These are phyloP conservation scores for Tuber umbilicatum DNA, from an alignment of 495 filamentous ascomycete genomes.

Conservation along the genomic window DNA sequence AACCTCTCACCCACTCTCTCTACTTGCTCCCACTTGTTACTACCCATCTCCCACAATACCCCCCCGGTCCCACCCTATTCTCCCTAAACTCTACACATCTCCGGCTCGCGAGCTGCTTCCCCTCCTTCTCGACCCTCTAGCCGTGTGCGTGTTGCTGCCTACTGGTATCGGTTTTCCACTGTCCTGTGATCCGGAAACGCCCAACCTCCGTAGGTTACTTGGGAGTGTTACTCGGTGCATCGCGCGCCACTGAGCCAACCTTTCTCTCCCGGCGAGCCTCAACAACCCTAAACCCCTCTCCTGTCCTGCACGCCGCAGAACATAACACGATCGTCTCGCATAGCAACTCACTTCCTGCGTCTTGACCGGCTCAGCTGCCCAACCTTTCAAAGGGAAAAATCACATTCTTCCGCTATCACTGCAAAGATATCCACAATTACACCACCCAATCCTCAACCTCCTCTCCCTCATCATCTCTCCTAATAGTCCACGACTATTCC, in stretches of 20 bases:
- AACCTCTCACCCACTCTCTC: constrained; percentile 10
- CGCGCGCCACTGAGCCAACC: constrained; percentile 34
- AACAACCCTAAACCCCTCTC: constrained; percentile 40
- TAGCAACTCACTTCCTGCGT: not conserved
- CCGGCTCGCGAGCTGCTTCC: constrained; percentile 16
- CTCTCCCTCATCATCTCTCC: not conserved
- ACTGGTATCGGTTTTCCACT: constrained; percentile 15
- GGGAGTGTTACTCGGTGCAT: constrained; percentile 37
- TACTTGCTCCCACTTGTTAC: constrained; percentile 5
- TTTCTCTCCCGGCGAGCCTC: constrained; percentile 33
- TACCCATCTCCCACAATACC: constrained; percentile 11
- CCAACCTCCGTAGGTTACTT: constrained; percentile 6
- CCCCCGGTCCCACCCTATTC: not conserved
- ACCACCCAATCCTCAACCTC: not conserved
- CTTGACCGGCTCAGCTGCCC: not conserved
- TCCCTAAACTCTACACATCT: constrained; percentile 4
- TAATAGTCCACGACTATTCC: not conserved
- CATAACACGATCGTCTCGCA: constrained; percentile 14
- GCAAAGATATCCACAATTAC: constrained; percentile 13
- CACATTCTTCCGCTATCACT: constrained; percentile 24
- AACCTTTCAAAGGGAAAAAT: constrained; percentile 8
- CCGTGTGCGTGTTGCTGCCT: constrained; percentile 17
- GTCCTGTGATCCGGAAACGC: constrained; percentile 18
- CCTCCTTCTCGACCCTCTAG: constrained; percentile 7
- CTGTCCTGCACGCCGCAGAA: not conserved